Percentiles rank a stretch among this genome's conserved stretches.
Conservation (phyloP, 352 stramenopile species). For the Aphanomyces cochlioides region DNA sequence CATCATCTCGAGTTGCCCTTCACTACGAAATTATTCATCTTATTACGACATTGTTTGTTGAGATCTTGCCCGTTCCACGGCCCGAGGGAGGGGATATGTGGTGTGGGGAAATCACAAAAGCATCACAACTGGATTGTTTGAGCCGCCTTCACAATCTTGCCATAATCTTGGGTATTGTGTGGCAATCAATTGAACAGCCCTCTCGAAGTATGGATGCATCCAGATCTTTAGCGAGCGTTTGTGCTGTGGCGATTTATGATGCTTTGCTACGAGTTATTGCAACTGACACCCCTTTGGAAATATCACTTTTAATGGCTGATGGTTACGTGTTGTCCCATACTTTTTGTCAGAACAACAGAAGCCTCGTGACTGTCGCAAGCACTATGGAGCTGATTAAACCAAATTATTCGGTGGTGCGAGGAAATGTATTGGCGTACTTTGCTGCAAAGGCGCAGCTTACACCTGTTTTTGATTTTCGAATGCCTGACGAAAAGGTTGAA, state of each 20-base stretch:
- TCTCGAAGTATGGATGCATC: conserved; percentile 85
- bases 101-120: conserved; percentile 60
- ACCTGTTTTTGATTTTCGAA: conserved; percentile 84
- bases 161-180: conserved; percentile 79
- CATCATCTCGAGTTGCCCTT: conserved; percentile 83
- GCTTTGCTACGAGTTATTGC: conserved; percentile 75
- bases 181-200: conserved; percentile 86
- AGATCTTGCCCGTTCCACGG: conserved; percentile 74
- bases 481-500: conserved; percentile 86
- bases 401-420: conserved; percentile 66
- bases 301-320: conserved; percentile 77
- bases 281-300: conserved; percentile 63
- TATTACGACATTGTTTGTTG: conserved; percentile 73
- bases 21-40: conserved; percentile 88
- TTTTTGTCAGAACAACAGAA: conserved; percentile 84
- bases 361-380: conserved; percentile 64
- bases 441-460: conserved; percentile 48
- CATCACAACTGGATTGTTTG: conserved; percentile 78
- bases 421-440: conserved; percentile 79
- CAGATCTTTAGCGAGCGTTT: conserved; percentile 70
- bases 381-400: conserved; percentile 82
- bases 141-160: conserved; percentile 68
- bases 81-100: conserved; percentile 51
- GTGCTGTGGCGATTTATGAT: conserved; percentile 77
- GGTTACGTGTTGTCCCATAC: conserved; percentile 78